These are phyloP conservation scores for Ustanciosporium gigantosporum DNA, from an alignment of 1,284 basidiomycete species.

Conservation along the genomic window DNA sequence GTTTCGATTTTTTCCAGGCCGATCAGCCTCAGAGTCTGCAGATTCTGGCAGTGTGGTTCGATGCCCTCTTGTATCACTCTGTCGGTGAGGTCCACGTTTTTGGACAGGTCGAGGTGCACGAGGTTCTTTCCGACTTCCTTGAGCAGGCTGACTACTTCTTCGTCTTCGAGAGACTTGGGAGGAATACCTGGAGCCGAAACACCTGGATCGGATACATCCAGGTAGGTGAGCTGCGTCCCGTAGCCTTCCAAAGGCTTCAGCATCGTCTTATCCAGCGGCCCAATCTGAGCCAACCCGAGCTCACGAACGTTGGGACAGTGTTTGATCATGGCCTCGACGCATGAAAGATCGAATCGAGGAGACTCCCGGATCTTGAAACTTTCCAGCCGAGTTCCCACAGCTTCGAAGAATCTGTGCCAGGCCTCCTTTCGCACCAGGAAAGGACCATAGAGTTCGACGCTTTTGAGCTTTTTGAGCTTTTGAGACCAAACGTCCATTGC, in stretches of 20 bases:
- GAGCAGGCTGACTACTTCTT: slow-evolving; percentile 69
- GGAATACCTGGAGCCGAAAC: slow-evolving; percentile 58
- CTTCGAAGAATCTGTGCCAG: slow-evolving; percentile 77
- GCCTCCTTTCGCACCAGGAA: slow-evolving; percentile 78
- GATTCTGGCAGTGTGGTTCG: slow-evolving; percentile 65
- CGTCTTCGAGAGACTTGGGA: slow-evolving; percentile 66
- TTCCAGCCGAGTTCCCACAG: slow-evolving; percentile 68
- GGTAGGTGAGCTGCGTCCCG: slow-evolving; percentile 63
- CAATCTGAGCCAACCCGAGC: slow-evolving; percentile 79
- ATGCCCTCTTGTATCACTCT: slow-evolving; percentile 70
- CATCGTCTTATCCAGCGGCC: slow-evolving; percentile 63
- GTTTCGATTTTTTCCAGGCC: slow-evolving; percentile 67
- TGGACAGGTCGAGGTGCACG: slow-evolving; percentile 69
- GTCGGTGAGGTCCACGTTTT: slow-evolving; percentile 69
- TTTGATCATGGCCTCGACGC: slow-evolving; percentile 70
- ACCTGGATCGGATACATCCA: slow-evolving; percentile 71
- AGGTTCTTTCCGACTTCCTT: slow-evolving; percentile 66
- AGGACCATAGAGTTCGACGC: slow-evolving; percentile 81
- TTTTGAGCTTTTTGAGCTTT: slow-evolving; percentile 71
- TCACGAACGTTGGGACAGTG: slow-evolving; percentile 71
- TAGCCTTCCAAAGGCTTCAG: slow-evolving; percentile 61
- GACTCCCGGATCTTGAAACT: slow-evolving; percentile 76
- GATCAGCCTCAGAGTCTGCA: slow-evolving; percentile 69
- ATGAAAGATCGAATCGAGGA: slow-evolving; percentile 80
- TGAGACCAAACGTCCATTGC: slow-evolving; percentile 71